phyloP scores from a whole-genome alignment of 1,284 basidiomycete species.

The Irpex sp. region DNA sequence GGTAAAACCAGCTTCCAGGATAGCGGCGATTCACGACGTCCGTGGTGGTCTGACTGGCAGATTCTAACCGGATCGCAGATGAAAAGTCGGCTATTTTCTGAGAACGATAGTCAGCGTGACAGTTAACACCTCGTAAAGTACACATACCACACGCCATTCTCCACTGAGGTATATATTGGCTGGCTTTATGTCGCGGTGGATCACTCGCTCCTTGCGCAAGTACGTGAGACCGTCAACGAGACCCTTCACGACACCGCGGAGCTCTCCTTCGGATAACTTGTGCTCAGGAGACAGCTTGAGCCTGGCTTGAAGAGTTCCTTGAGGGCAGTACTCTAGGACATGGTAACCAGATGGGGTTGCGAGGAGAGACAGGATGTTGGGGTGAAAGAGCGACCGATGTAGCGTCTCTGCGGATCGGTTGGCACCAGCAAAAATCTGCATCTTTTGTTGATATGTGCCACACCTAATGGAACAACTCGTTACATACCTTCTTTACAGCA shows the following conservation, averaged over 20 bases:
- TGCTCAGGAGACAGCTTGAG: conserved; percentile 23
- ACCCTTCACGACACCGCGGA: conserved; percentile 36
- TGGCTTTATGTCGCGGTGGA: conserved; percentile 26
- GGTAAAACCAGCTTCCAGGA: conserved; percentile 4
- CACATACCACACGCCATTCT: conserved; percentile 23
- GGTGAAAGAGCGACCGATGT: conserved; percentile 45
- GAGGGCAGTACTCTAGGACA: conserved; percentile 42
- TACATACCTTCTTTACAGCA: conserved; percentile 38
- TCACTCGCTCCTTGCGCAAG: conserved; percentile 34
- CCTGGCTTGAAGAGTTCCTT: conserved; percentile 35
- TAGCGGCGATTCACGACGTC: too few relatives aligned
- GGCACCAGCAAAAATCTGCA: conserved; percentile 5
- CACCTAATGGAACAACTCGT: conserved; percentile 3
- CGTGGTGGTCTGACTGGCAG: neutral
- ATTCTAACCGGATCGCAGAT: conserved; percentile 16
- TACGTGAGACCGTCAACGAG: conserved; percentile 42
- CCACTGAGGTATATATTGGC: conserved; percentile 21
- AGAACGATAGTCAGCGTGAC: neutral
- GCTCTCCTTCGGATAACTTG: conserved; percentile 31
- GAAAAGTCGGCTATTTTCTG: conserved; percentile 29
- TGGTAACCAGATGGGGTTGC: conserved; percentile 39
- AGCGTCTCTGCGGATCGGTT: conserved; percentile 21
- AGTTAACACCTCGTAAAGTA: neutral
- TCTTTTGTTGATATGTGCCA: conserved; percentile 8
- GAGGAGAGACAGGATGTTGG: conserved; percentile 45